Percentiles rank a stretch among this genome's conserved stretches.
These are phyloP conservation scores for Penicillium sclerotigenum DNA, from an alignment of 2,329 filamentous ascomycete genomes.

Conservation along the genomic window DNA sequence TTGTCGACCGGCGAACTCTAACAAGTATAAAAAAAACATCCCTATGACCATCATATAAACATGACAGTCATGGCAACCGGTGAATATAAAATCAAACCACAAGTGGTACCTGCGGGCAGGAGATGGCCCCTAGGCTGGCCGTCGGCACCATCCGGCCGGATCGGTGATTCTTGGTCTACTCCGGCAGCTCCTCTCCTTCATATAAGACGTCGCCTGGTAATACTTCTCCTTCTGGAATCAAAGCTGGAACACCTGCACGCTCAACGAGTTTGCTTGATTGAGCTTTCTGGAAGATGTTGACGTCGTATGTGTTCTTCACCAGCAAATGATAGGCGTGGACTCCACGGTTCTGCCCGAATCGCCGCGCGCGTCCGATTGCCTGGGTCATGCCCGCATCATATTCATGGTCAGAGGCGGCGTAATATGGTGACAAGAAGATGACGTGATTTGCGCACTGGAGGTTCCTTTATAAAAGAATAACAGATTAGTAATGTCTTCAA, in stretches of 20 bases:
- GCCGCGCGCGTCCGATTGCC: slow-evolving; percentile 58
- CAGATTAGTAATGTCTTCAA: slow-evolving; percentile 7
- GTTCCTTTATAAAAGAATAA: slow-evolving; percentile 47
- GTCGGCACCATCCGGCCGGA: too few species aligned
- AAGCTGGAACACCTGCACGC: slow-evolving; percentile 19
- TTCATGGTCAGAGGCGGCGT: slow-evolving; percentile 49
- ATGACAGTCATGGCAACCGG: too few species aligned
- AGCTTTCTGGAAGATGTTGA: slow-evolving; percentile 43
- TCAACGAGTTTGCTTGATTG: slow-evolving; percentile 30
- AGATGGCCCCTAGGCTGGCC: too few species aligned
- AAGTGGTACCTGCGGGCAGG: neutral
- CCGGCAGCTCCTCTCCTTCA: neutral
- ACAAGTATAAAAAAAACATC: too few species aligned
- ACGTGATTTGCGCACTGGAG: slow-evolving; percentile 63
- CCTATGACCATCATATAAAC: too few species aligned
- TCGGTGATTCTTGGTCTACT: too few species aligned
- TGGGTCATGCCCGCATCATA: slow-evolving; percentile 61
- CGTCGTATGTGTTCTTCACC: slow-evolving; percentile 44
- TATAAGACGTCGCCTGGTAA: neutral
- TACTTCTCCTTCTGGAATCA: slow-evolving; percentile 6
- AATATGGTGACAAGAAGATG: slow-evolving; percentile 59
- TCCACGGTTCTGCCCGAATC: slow-evolving; percentile 56
- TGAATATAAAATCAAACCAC: too few species aligned
- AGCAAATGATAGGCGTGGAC: slow-evolving; percentile 58
- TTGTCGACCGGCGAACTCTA: too few species aligned